phyloP scores from a whole-genome alignment of 2,329 filamentous ascomycete species.

The Fusarium albosuccineum region DNA sequence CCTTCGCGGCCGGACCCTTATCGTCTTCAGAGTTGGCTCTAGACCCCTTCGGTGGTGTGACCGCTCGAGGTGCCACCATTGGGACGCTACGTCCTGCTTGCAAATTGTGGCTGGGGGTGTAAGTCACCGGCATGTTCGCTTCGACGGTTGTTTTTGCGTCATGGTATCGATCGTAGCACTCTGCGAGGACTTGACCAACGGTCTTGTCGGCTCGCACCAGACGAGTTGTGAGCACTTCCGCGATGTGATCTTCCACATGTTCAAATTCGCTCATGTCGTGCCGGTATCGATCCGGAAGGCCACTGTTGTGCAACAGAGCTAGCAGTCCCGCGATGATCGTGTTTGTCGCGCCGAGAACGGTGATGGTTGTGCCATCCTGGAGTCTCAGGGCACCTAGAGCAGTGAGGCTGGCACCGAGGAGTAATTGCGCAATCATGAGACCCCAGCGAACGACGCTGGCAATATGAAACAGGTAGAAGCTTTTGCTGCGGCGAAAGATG shows the following conservation, averaged over 20 bases:
- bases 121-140: constrained; percentile 61
- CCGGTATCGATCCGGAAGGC: constrained; percentile 64
- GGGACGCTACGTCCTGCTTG: constrained; percentile 19
- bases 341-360: constrained; percentile 63
- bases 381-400: constrained; percentile 61
- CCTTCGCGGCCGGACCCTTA: constrained; percentile 26
- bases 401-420: constrained; percentile 63
- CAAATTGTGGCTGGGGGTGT: constrained; percentile 47
- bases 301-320: constrained; percentile 66
- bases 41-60: constrained; percentile 18
- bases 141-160: constrained; percentile 62
- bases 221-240: constrained; percentile 62
- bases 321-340: constrained; percentile 64
- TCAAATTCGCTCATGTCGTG: constrained; percentile 64
- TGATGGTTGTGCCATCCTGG: constrained; percentile 57
- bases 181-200: constrained; percentile 61
- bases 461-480: constrained; percentile 59
- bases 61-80: constrained; percentile 3
- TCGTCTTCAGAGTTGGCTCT: constrained; percentile 14
- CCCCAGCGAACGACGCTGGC: constrained; percentile 59
- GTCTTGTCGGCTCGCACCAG: constrained; percentile 58
- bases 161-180: constrained; percentile 61
- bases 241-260: constrained; percentile 64
- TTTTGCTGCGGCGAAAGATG: constrained; percentile 59
- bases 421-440: constrained; percentile 63